Percentiles rank a stretch among this genome's conserved stretches.
phyloP scores from a whole-genome alignment of 768 basidiomycete species.

The Naganishia kalamii region DNA sequence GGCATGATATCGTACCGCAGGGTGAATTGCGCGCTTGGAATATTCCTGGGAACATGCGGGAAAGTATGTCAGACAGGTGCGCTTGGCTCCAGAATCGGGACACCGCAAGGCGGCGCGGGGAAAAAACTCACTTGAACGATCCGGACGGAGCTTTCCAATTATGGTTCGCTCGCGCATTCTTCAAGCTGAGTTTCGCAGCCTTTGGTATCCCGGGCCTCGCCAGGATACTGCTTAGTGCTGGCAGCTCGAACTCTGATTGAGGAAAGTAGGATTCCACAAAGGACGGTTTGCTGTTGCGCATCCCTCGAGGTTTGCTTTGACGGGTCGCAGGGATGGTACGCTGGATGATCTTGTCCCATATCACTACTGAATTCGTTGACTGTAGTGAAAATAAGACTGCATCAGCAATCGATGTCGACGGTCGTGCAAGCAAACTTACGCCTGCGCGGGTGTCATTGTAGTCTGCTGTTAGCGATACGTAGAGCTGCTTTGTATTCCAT shows the following conservation, averaged over 20 bases:
- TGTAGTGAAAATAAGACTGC: neutral
- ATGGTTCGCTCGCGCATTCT: slow-evolving; percentile 18
- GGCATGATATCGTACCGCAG: slow-evolving; percentile 26
- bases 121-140: slow-evolving; percentile 20
- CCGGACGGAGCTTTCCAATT: slow-evolving; percentile 18
- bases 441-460: slow-evolving; percentile 17
- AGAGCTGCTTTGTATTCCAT: slow-evolving; percentile 25
- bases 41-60: neutral
- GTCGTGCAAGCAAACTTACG: slow-evolving; percentile 2
- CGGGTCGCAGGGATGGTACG: slow-evolving; percentile 2
- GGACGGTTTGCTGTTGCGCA: slow-evolving; percentile 2
- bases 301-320: neutral
- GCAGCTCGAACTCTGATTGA: slow-evolving; percentile 2
- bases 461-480: slow-evolving; percentile 20
- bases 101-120: neutral
- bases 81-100: neutral
- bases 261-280: slow-evolving; percentile 8
- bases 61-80: neutral
- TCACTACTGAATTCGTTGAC: slow-evolving; percentile 18
- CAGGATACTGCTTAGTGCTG: neutral
- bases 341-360: slow-evolving; percentile 24
- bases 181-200: slow-evolving; percentile 2
- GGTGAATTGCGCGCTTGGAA: slow-evolving; percentile 2
- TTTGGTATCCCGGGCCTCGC: slow-evolving; percentile 1
- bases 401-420: neutral